Evolutionary conservation across 164 flowering plant genomes (phyloP), one percentile per base, ranked within the genome.

Genomic region (Aristolochia contorta): DNA sequence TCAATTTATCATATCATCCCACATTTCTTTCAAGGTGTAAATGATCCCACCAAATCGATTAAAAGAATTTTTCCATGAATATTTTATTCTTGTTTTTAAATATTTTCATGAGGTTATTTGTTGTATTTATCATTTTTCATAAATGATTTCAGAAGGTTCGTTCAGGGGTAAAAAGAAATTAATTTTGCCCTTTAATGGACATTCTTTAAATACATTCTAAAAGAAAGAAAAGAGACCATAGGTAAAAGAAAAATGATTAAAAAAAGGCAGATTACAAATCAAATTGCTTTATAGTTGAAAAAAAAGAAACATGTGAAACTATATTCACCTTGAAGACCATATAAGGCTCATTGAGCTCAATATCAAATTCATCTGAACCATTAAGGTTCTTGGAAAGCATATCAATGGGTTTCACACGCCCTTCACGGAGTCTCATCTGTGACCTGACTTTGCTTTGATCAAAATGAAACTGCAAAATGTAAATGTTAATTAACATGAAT

Each of bases 391-490:
- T 90, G 54, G 85, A 75, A 25, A 93, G 84, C 61, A 93, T 56
- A 79, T 94, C 97, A 66, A 94, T 94, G 16, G 99, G 93, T 78
- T 85, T 90, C 12, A 65, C 71, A 57, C 99, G 87, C 19, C 99
- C 99, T 69, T 94, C 97, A 27, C 86, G 91, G 67, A 86, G 58
- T 69, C 99, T 77, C 59, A 94, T 91, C 74, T 82, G 81, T 60
- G 99, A 90, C 70, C 99, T 71, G 52, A 82, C 65, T 78, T 94
- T 94, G 84, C 99, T 94, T 86, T 94, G 99, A 77, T 86, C 96
- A 78, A 94, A 94, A 77, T 94, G 99, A 67, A 94, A 94, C 99
- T 91, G 89, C 23, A 33, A 63, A 33, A 16, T 58, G 25, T 27
- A 27, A 27, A 69, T 46, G 58, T 70, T 12, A 72, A 56, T 32